Evolutionary conservation across 345 rosid species (phyloP).

Genomic region (Noccaea bulbosa): DNA sequence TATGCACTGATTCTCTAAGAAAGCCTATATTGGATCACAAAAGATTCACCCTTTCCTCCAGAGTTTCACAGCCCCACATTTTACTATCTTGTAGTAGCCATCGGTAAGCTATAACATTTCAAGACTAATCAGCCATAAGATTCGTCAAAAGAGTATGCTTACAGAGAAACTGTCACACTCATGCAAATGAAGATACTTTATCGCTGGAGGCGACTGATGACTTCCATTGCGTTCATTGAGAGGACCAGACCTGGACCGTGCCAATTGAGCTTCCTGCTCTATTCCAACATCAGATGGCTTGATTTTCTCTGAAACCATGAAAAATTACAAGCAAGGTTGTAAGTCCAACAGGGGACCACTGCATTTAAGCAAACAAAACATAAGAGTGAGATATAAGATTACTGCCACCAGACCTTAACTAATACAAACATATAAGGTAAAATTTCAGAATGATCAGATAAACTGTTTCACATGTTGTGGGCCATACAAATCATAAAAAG

Average conservation of each 20-base stretch:
- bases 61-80: not conserved
- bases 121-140: constrained; percentile 11
- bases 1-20: not conserved
- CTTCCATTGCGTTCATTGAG: constrained; percentile 69
- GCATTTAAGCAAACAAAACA: not conserved
- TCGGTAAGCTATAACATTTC: not conserved
- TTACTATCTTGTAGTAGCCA: constrained; percentile 6
- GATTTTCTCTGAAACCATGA: constrained; percentile 72
- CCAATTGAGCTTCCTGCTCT: constrained; percentile 87
- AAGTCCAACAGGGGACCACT: constrained; percentile 27
- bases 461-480: constrained; percentile 24
- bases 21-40: constrained; percentile 1
- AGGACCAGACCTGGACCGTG: constrained; percentile 66
- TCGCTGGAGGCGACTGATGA: constrained; percentile 63
- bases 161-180: constrained; percentile 95
- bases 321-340: constrained; percentile 22
- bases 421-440: constrained; percentile 33
- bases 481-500: not conserved
- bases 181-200: constrained; percentile 84
- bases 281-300: constrained; percentile 97
- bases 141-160: constrained; percentile 47
- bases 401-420: constrained; percentile 20
- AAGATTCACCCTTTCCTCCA: constrained; percentile 20
- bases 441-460: constrained; percentile 24
- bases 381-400: constrained; percentile 15